phyloP scores from a whole-genome alignment of 768 basidiomycete genomes.

The Leucocoprinus leucothites region DNA sequence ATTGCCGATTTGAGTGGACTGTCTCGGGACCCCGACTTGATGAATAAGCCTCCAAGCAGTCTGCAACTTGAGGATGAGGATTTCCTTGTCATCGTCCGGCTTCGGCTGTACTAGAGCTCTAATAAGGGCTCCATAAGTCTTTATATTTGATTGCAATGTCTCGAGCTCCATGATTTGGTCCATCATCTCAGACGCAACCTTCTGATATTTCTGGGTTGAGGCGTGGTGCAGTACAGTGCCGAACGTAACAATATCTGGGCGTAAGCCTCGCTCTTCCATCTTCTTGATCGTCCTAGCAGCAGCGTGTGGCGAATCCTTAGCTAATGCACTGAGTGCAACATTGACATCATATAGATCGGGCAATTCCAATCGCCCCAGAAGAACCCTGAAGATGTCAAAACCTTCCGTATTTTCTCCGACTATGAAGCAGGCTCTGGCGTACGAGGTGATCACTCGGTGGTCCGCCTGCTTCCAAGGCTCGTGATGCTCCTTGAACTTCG shows the following conservation, averaged over 20 bases:
- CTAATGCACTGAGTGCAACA: slow-evolving; percentile 54
- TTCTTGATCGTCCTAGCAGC: slow-evolving; percentile 47
- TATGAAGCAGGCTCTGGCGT: slow-evolving; percentile 62
- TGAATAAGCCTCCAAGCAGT: slow-evolving; percentile 41
- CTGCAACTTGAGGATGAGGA: slow-evolving; percentile 30
- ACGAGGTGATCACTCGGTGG: slow-evolving; percentile 53
- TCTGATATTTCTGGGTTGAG: slow-evolving; percentile 37
- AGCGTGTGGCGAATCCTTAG: slow-evolving; percentile 41
- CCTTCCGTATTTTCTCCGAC: slow-evolving; percentile 46
- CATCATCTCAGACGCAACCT: slow-evolving; percentile 42
- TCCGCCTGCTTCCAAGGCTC: slow-evolving; percentile 43
- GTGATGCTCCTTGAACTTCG: slow-evolving; percentile 39
- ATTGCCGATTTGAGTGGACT: slow-evolving; percentile 47
- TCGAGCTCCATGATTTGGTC: slow-evolving; percentile 33
- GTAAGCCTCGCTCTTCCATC: slow-evolving; percentile 46
- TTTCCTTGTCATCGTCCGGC: slow-evolving; percentile 20
- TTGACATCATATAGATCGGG: slow-evolving; percentile 68
- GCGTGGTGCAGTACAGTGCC: slow-evolving; percentile 65
- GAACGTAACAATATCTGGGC: slow-evolving; percentile 52
- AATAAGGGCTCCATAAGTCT: slow-evolving; percentile 48
- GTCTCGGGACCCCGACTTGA: slow-evolving; percentile 31
- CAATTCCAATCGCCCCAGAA: slow-evolving; percentile 45
- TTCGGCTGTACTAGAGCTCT: slow-evolving; percentile 32
- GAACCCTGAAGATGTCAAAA: slow-evolving; percentile 40
- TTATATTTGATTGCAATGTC: slow-evolving; percentile 36